Evolutionary conservation across 2,329 filamentous ascomycete species (phyloP).

Genomic region (Blastomyces gilchristii): DNA sequence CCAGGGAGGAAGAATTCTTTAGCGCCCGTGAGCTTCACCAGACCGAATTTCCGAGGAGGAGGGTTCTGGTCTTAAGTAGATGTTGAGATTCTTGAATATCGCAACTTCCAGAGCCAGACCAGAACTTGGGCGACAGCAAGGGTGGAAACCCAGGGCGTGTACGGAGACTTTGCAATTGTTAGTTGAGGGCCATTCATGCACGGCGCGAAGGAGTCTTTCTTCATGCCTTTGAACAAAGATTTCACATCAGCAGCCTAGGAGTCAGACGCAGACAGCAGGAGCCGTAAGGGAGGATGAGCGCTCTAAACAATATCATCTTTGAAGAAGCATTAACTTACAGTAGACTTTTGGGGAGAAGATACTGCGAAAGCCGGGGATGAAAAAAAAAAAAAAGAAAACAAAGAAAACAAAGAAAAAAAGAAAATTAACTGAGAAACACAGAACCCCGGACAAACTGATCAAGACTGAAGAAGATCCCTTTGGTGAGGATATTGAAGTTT

Average conservation of each 20-base stretch:
- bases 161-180: neutral
- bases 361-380: neutral
- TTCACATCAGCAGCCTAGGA: neutral
- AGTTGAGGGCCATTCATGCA: neutral
- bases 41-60: slow-evolving; percentile 45
- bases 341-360: too few species aligned
- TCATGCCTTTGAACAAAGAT: neutral
- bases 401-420: too few species aligned
- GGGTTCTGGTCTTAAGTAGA: neutral
- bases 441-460: too few species aligned
- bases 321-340: too few species aligned
- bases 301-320: neutral
- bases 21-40: slow-evolving; percentile 18
- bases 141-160: too few species aligned
- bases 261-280: neutral
- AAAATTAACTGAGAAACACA: too few species aligned
- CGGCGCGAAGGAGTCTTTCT: neutral
- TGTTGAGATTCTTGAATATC: too few species aligned
- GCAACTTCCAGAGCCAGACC: too few species aligned
- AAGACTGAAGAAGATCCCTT: too few species aligned
- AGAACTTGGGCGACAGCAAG: too few species aligned
- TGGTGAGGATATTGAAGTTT: too few species aligned
- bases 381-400: too few species aligned
- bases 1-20: neutral
- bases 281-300: neutral